These are phyloP conservation scores for Sarocladium kiliense DNA, from an alignment of 2,329 filamentous ascomycete genomes.

Conservation along the genomic window DNA sequence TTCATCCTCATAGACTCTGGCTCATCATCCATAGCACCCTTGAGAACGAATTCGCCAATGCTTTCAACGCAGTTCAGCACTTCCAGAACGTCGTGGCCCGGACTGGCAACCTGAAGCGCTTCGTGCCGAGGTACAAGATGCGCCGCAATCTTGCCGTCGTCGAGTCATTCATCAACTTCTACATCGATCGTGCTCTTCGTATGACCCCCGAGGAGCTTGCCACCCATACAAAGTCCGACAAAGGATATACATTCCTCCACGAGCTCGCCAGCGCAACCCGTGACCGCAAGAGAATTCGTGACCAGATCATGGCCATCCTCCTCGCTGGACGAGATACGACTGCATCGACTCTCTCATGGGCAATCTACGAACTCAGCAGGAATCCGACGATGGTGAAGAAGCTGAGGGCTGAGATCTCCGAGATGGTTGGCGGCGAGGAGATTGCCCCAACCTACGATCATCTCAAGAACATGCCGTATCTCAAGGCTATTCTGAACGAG, in stretches of 20 bases:
- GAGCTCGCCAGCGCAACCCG: slow-evolving; percentile 77
- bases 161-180: slow-evolving; percentile 71
- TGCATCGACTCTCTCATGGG: slow-evolving; percentile 74
- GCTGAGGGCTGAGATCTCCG: slow-evolving; percentile 68
- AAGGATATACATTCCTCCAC: slow-evolving; percentile 79
- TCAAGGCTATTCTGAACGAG: slow-evolving; percentile 69
- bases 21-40: slow-evolving; percentile 37
- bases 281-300: slow-evolving; percentile 65
- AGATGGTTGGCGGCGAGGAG: slow-evolving; percentile 56
- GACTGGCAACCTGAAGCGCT: slow-evolving; percentile 54
- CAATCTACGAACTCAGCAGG: slow-evolving; percentile 73
- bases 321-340: slow-evolving; percentile 87
- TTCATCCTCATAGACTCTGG: background rate
- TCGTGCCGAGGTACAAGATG: slow-evolving; percentile 64
- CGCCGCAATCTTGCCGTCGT: slow-evolving; percentile 60
- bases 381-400: slow-evolving; percentile 62
- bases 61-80: slow-evolving; percentile 74
- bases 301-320: slow-evolving; percentile 78
- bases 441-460: slow-evolving; percentile 66
- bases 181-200: slow-evolving; percentile 68
- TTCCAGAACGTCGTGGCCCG: slow-evolving; percentile 65
- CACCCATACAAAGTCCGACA: slow-evolving; percentile 59
- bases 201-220: slow-evolving; percentile 68
- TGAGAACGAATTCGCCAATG: slow-evolving; percentile 66
- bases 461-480: slow-evolving; percentile 83